phyloP scores from a whole-genome alignment of 2,329 filamentous ascomycete genomes.

The Verticillium zaregamsianum region DNA sequence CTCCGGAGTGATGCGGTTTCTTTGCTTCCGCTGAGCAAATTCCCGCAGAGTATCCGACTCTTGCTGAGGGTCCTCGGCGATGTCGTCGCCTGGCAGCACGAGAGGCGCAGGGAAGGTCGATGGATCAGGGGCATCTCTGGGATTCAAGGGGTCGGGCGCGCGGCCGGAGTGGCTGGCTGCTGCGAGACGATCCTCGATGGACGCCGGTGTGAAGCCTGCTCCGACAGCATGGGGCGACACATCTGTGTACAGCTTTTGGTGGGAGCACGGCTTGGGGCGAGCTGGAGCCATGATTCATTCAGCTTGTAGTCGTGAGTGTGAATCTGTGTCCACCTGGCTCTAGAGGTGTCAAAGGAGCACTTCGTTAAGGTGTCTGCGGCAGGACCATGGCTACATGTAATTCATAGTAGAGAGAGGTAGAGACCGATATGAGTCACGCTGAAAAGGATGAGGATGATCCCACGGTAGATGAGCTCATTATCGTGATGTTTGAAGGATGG shows the following conservation, averaged over 20 bases:
- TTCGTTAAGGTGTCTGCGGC: too few relatives aligned
- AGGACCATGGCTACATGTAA: not conserved
- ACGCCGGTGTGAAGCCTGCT: not conserved
- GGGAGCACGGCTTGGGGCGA: not conserved
- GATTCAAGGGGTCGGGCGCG: not conserved
- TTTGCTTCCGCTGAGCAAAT: conserved; percentile 40
- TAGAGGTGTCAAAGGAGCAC: not conserved
- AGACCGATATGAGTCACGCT: not conserved
- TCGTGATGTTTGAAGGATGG: not conserved
- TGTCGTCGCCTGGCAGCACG: conserved; percentile 54
- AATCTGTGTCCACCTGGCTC: not conserved
- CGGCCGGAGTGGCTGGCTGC: not conserved
- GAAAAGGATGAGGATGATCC: not conserved
- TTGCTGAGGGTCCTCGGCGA: conserved; percentile 48
- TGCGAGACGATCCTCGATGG: not conserved
- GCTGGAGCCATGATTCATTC: not conserved
- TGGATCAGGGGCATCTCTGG: conserved; percentile 28
- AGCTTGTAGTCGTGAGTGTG: not conserved
- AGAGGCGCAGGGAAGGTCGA: conserved; percentile 53
- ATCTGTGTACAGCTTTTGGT: not conserved
- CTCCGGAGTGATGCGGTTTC: conserved; percentile 43
- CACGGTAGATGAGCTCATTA: not conserved
- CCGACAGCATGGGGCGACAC: not conserved
- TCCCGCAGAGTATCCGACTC: conserved; percentile 47
- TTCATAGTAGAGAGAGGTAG: not conserved